These are phyloP conservation scores for Dendrocalamus latiflorus DNA, from an alignment of 202 grass and related monocot genomes.

Conservation along the genomic window DNA sequence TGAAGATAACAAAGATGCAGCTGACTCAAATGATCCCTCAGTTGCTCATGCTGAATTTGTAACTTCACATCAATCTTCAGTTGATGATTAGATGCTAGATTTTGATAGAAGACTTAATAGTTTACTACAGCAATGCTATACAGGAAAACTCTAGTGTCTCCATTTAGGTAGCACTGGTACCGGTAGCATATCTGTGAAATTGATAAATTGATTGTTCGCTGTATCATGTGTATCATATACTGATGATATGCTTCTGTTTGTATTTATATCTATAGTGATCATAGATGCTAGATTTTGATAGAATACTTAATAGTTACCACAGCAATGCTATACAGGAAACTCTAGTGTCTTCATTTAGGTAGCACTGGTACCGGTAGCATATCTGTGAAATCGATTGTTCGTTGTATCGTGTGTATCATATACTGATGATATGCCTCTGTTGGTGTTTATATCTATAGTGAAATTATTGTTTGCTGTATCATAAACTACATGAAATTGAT, in stretches of 20 bases:
- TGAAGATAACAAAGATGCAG: constrained; percentile 30
- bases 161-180: not conserved
- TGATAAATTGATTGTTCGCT: too few relatives aligned
- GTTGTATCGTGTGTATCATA: too few relatives aligned
- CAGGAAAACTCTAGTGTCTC: not conserved
- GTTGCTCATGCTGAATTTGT: constrained; percentile 7
- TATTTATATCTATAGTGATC: not conserved
- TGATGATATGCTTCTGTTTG: not conserved
- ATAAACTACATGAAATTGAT: not conserved
- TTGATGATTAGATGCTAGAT: constrained; percentile 19
- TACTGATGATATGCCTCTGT: not conserved
- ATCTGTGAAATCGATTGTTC: not conserved
- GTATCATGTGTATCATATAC: not conserved
- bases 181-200: not conserved
- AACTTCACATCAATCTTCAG: not conserved
- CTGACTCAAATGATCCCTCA: constrained; percentile 17
- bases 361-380: not conserved
- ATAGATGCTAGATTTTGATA: not conserved
- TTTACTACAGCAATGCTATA: not conserved
- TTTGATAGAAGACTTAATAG: not conserved
- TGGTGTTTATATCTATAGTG: too few relatives aligned
- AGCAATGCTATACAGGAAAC: not conserved
- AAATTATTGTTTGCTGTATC: not conserved
- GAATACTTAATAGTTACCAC: not conserved
- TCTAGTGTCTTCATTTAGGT: not conserved